Percentiles rank a stretch among this genome's conserved stretches.
Evolutionary conservation across 768 basidiomycete genomes (phyloP).

Genomic region (Termitomyces sp.): DNA sequence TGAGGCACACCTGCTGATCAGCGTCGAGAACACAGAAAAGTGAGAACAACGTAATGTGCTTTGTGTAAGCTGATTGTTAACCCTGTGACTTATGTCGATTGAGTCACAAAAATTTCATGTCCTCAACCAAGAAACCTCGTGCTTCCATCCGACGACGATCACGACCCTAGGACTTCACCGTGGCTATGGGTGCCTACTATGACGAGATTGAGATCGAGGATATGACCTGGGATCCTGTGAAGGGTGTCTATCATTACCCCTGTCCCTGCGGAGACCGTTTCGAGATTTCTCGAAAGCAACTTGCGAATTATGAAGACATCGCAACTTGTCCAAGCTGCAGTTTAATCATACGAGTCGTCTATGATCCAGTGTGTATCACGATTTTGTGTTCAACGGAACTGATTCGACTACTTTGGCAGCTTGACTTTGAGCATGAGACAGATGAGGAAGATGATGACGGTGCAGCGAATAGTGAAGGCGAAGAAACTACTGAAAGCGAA

Average conservation of each 20-base stretch:
- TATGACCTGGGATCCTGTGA: slow-evolving; percentile 84
- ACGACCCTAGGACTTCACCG: neutral
- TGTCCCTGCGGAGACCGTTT: slow-evolving; percentile 98
- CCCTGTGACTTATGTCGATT: slow-evolving; percentile 1
- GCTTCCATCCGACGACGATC: slow-evolving; percentile 2
- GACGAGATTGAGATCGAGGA: slow-evolving; percentile 98
- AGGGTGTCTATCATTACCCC: slow-evolving; percentile 88
- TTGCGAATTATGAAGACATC: slow-evolving; percentile 86
- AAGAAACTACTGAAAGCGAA: slow-evolving; percentile 34
- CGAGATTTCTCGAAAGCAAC: slow-evolving; percentile 84
- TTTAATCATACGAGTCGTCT: slow-evolving; percentile 86
- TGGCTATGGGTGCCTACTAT: slow-evolving; percentile 77
- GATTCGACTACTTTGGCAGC: slow-evolving; percentile 32
- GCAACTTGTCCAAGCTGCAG: slow-evolving; percentile 97
- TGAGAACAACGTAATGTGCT: neutral
- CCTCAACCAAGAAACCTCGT: slow-evolving; percentile 1
- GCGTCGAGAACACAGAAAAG: neutral
- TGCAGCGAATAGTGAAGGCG: slow-evolving; percentile 33
- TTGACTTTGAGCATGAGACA: slow-evolving; percentile 82
- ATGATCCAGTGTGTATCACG: slow-evolving; percentile 74
- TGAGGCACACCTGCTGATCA: slow-evolving; percentile 11
- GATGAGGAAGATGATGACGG: slow-evolving; percentile 45
- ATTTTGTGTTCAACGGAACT: slow-evolving; percentile 5
- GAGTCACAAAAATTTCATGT: slow-evolving; percentile 18
- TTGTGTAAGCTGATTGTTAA: neutral